Conservation (phyloP, 176 grass and related monocot genomes). For the Ampelocalamus luodianensis region DNA sequence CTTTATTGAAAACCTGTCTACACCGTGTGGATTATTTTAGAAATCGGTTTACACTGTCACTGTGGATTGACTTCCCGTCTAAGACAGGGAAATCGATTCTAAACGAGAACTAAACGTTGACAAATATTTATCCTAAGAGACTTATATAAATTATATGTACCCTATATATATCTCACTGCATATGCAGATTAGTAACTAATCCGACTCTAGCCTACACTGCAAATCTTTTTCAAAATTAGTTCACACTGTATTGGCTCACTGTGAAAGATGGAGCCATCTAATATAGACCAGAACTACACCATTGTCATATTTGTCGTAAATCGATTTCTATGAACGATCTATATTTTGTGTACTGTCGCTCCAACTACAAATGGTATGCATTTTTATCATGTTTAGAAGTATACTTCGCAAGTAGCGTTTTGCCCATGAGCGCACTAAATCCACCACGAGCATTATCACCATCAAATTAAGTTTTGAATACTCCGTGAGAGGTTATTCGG, state of each 20-base stretch:
- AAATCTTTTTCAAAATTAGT: background rate
- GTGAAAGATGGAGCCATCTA: background rate
- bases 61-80: background rate
- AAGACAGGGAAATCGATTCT: background rate
- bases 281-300: background rate
- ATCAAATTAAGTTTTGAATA: background rate
- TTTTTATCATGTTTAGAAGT: background rate
- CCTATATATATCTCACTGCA: background rate
- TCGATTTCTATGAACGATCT: background rate
- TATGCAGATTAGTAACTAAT: background rate
- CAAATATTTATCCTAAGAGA: background rate
- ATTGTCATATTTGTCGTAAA: background rate
- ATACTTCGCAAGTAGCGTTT: background rate
- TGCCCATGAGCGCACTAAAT: background rate
- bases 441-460: background rate
- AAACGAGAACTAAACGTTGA: no score
- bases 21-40: no score
- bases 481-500: background rate
- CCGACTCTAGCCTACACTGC: background rate
- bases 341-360: background rate
- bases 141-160: background rate
- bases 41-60: no score
- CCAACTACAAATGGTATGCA: background rate
- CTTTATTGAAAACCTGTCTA: background rate
- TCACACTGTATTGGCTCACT: background rate